A percentile compares a stretch with the other conserved stretches of the same genome.
Conservation (phyloP, 2,329 filamentous ascomycete genomes). For the Xylaria sp. region DNA sequence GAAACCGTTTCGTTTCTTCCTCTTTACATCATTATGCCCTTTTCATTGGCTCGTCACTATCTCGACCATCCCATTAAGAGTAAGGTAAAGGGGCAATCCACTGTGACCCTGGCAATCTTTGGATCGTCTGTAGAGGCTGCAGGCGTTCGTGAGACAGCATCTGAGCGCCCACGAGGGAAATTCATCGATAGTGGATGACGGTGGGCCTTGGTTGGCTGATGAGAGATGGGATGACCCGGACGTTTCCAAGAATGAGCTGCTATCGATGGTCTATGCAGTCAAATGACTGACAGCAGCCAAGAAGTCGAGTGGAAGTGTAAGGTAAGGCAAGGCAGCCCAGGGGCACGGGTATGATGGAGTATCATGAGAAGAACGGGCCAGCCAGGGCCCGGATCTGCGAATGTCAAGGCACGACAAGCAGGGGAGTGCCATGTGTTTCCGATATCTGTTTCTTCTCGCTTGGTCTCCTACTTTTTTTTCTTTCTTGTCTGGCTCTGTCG, state of each 20-base stretch:
- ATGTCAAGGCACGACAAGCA: constrained; percentile 5
- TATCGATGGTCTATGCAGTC: no score
- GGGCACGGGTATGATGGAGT: constrained; percentile 3
- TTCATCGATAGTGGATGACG: not conserved
- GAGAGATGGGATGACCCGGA: not conserved
- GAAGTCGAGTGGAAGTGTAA: not conserved
- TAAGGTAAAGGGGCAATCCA: no score
- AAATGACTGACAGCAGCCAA: constrained; percentile 5
- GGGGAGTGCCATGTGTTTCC: constrained; percentile 10
- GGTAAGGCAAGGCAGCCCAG: constrained; percentile 1
- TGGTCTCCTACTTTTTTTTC: not conserved
- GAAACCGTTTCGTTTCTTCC: constrained; percentile 33
- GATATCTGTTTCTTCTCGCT: constrained; percentile 12
- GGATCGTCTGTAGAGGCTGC: not conserved
- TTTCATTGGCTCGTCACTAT: constrained; percentile 14
- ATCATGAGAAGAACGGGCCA: constrained; percentile 9
- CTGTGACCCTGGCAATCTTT: not conserved
- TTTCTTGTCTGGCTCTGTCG: not conserved
- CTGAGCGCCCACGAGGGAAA: not conserved
- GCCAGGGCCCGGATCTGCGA: constrained; percentile 16
- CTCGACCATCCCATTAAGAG: constrained; percentile 8
- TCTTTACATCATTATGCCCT: constrained; percentile 19
- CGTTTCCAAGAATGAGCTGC: no score
- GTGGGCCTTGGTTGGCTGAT: not conserved
- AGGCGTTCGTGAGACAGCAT: not conserved